Evolutionary conservation across 1,139 yeast genomes (phyloP), one percentile per base, ranked within the genome.

Genomic region (Komagataea norvegica): DNA sequence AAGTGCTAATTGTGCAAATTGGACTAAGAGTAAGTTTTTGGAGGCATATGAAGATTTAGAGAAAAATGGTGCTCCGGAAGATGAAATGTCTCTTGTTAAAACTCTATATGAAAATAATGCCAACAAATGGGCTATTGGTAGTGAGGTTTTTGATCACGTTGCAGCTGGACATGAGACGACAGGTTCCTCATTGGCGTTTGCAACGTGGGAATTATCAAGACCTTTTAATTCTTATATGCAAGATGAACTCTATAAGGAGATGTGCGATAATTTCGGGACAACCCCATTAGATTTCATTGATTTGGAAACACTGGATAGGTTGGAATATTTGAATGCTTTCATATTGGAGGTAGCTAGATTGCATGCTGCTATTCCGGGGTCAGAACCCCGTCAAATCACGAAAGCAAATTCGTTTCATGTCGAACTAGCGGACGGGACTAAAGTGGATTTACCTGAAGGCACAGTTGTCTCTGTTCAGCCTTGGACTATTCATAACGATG

Each of bases 131-230:
- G 52, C 53, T 9, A 65, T 70, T 5, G 68, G 67, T n/a, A 61
- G 71, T 19, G 78, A 72, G 43, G 51, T 66, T 20, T 67, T 64
- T 40, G 78, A 72, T 43, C 77, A 72, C 46, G 59, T 70, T 30
- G 72, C 74, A 38, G 91, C 91, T 1, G 91, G 91, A 3, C 88
- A 81, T 52, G 85, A 80, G 54, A 81, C 91, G 3, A 80, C 89
- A 0, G 88, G 86, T 0, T 72, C 78, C 5, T 79, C 80, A 14
- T 57, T 81, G 41, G 66, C 85, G 1, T 81, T 72, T 54, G 58
- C 77, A 36, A 65, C 76, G 10, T 80, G 77, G 62, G 78, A 78
- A 50, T 56, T 80, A 34, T 77, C 85, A 2, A 61, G 75, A 37
- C 77, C 77, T 0, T 59, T 59, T 8, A 62, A 75, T 47, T 42